Base-by-base conservation (phyloP, 305 asterid genomes). In the Withania somnifera region DNA sequence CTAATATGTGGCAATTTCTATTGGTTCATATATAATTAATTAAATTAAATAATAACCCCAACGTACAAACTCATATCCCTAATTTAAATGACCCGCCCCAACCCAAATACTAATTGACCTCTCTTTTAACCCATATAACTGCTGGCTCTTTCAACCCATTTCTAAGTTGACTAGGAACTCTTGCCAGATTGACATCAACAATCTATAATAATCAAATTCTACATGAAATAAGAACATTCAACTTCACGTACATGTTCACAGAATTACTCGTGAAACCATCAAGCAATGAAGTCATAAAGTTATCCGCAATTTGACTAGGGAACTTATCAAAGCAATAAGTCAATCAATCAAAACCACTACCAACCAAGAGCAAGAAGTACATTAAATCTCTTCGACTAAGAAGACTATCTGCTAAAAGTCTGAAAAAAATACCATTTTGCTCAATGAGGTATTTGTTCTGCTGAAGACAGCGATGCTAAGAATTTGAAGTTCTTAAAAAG, bases 381-480 rank as follows among this genome's bases (percentile, higher is more conserved):
- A 71, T 83, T 2, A 91, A 90, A 81, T 7, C 89, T 58, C 11
- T 84, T 45, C 47, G 85, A 60, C 82, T 88, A 60, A 60, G 61
- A 8, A 91, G 88, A 85, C 92, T 15, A 83, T 87, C 26, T 67
- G 56, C 1, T 78, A 87, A 53, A 87, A 88, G 51, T 84, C 54
- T 1, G 83, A 85, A 45, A 47, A 81, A 20, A 60, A n/a, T 85
- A 52, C 78, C 89, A 22, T 38, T 89, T 19, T 94, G 98, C 82
- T 93, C 94, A 20, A 61, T 93, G 94, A 83, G 98, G 98, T 28
- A 81, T 87, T 42, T 94, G 98, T 84, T 93, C 97, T 17, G 84
- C 97, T 53, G 88, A 87, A 83, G 91, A 88, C 4, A 93, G 97
- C 0, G n/a, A n/a, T n/a, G n/a, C n/a, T n/a, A n/a, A n/a, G n/a